A percentile compares a stretch with the other conserved stretches of the same genome.
phyloP scores from a whole-genome alignment of 345 rosid species.

The Garcia nutans region DNA sequence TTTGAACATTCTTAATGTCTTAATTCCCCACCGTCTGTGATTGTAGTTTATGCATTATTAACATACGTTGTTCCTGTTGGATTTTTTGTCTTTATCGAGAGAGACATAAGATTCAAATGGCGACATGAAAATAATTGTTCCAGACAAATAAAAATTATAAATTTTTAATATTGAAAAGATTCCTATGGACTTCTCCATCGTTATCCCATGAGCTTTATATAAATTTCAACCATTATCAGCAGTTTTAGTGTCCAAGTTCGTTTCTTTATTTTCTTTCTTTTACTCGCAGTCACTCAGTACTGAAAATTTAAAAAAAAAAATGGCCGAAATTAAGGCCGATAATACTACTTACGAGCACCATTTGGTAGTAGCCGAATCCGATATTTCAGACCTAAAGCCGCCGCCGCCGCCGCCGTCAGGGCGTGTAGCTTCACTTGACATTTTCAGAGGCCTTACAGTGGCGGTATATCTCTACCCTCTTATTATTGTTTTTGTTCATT shows the following conservation, averaged over 20 bases:
- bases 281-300: neutral
- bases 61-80: too few relatives aligned
- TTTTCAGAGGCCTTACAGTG: constrained; percentile 90
- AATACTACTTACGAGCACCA: constrained; percentile 33
- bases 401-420: constrained; percentile 21
- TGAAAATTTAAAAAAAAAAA: constrained; percentile 8
- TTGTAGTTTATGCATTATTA: too few relatives aligned
- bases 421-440: constrained; percentile 72
- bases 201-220: neutral
- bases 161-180: neutral
- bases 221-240: neutral
- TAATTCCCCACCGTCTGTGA: too few relatives aligned
- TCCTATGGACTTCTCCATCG: neutral
- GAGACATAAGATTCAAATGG: constrained; percentile 1
- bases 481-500: too few relatives aligned
- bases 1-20: too few relatives aligned
- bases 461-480: constrained; percentile 41
- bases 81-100: neutral
- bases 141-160: neutral
- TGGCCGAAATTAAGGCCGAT: constrained; percentile 56
- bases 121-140: neutral
- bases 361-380: constrained; percentile 33
- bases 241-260: neutral
- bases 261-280: neutral
- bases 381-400: constrained; percentile 23